Evolutionary conservation across 176 grass and related monocot genomes (phyloP).

Genomic region (Raddia guianensis): DNA sequence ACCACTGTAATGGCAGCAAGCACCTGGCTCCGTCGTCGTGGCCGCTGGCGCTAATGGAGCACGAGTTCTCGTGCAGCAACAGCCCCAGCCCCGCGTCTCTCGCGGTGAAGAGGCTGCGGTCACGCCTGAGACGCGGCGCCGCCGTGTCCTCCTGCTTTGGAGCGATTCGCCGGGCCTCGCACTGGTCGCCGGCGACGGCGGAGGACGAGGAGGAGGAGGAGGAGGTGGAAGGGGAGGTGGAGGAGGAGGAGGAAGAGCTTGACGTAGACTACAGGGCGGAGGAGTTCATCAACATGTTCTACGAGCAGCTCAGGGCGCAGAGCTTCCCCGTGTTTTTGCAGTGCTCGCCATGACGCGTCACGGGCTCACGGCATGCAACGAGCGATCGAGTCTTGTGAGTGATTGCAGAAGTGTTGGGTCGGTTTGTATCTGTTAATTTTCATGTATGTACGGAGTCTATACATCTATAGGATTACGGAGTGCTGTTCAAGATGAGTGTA

Average conservation of each 20-base stretch:
- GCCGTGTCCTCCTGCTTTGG: conserved; percentile 40
- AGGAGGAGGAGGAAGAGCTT: conserved; percentile 30
- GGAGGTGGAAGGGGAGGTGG: conserved; percentile 20
- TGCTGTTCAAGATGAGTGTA: neutral
- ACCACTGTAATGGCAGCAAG: conserved; percentile 33
- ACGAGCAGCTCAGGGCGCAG: conserved; percentile 84
- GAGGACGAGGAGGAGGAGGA: neutral
- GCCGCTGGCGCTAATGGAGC: conserved; percentile 40
- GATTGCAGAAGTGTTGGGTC: neutral
- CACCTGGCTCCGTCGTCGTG: conserved; percentile 9
- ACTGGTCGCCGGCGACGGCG: conserved; percentile 5
- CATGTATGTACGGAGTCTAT: neutral
- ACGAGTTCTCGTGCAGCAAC: conserved; percentile 76
- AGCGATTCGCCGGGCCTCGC: neutral
- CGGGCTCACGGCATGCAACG: neutral
- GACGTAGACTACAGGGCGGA: conserved; percentile 87
- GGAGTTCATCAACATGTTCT: conserved; percentile 90
- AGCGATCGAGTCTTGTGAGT: neutral
- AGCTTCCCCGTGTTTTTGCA: conserved; percentile 37
- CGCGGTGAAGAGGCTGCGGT: conserved; percentile 45
- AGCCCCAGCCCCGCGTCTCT: conserved; percentile 61
- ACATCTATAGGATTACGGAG: neutral
- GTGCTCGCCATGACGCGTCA: conserved; percentile 35
- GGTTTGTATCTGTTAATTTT: neutral
- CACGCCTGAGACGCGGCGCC: conserved; percentile 26